Base-by-base conservation (phyloP, 306 rosid species). In the Casuarina cunninghamiana region DNA sequence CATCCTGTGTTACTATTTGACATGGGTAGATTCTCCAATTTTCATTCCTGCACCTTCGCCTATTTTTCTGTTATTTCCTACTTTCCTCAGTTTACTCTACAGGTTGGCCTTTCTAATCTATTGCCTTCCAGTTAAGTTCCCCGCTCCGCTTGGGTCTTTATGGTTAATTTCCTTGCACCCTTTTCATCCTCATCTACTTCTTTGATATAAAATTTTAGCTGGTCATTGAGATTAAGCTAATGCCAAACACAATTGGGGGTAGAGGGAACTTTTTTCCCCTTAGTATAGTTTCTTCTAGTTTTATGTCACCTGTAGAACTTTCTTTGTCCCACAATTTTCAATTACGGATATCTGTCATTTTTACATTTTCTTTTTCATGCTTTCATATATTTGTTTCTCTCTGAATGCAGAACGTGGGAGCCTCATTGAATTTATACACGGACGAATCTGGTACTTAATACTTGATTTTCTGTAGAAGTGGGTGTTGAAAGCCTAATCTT, bases 341-440 rank as follows among this genome's bases (percentile, higher is more conserved):
- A 65, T 37, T 65, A 65, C 16, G 11, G 35, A 21, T 26, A 38
- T 65, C 70, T 65, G 71, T 39, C 48, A 10, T 66, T 16, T 17
- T 4, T 41, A 26, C 39, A 45, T 26, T 7, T 48, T 26, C 32
- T 26, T 45, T 45, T 42, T 32, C 58, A 71, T 45, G n/a, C 44
- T 41, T 48, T 10, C 10, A 80, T 26, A 80, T 70, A 16, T 46
- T 67, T 77, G 12, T 6, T 69, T 71, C 82, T 61, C 2, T 75
- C 74, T 37, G 75, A 69, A 67, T 75, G 90, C 86, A 80, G 88
- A 73, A 1, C 63, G 70, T 49, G 73, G 54, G 79, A 78, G 63
- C 48, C 60, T 80, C 42, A 74, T 55, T 37, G 19, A 71, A 67
- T 43, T 58, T 78, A 39, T n/a, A 68, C 35, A 38, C 74, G 83